A percentile compares a stretch with the other conserved stretches of the same genome.
Conservation (phyloP, 1,284 basidiomycete species). For the Sutorius eximius region DNA sequence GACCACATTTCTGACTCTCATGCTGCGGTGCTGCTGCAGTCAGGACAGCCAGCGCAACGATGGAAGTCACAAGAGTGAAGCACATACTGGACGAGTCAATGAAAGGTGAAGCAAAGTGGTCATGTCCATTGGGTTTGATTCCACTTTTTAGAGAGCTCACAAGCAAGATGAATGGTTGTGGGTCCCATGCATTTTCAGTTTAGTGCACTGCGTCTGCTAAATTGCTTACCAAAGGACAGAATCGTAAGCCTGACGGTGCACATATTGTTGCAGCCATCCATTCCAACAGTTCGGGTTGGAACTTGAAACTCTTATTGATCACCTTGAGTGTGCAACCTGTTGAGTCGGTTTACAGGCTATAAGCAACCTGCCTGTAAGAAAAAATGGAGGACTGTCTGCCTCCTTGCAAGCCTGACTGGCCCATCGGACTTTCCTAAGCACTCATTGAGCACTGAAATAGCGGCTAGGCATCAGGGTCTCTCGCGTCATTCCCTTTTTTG, state of each 20-base stretch:
- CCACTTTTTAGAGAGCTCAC: constrained; percentile 3
- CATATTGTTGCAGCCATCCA: background rate
- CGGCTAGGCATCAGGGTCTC: too few relatives aligned
- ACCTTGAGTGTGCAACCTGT: background rate
- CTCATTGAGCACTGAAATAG: too few relatives aligned
- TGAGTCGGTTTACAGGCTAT: too few relatives aligned
- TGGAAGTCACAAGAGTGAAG: constrained; percentile 1
- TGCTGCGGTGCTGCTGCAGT: constrained; percentile 2
- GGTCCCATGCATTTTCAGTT: background rate
- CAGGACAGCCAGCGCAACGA: constrained; percentile 8
- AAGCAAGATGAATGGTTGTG: background rate
- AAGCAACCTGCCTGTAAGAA: too few relatives aligned
- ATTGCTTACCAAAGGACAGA: background rate
- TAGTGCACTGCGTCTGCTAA: background rate
- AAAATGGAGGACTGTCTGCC: too few relatives aligned
- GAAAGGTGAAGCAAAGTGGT: too few relatives aligned
- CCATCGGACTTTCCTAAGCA: too few relatives aligned
- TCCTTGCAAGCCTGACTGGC: too few relatives aligned
- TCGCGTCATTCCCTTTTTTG: too few relatives aligned
- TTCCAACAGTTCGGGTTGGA: background rate
- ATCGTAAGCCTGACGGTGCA: too few relatives aligned
- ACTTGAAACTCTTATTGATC: too few relatives aligned
- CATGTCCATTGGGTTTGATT: background rate
- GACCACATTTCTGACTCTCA: background rate
- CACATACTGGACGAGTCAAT: constrained; percentile 3